Evolutionary conservation across 2,329 filamentous ascomycete species (phyloP).

Genomic region (Arthrobotrys pseudoclavata): DNA sequence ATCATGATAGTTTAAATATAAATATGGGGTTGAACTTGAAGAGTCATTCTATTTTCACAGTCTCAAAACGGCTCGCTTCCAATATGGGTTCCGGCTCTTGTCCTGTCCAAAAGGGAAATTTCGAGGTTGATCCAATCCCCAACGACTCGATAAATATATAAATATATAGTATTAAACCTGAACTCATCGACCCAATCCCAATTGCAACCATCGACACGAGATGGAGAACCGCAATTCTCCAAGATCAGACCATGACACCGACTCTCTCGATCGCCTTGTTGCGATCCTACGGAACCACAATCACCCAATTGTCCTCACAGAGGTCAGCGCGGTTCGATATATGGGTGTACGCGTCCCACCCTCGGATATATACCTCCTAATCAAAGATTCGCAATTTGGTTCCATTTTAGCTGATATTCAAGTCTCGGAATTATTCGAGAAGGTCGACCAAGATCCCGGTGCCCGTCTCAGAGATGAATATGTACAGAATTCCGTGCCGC

Average conservation of each 20-base stretch:
- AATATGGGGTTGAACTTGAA: no score
- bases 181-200: no score
- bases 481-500: not conserved
- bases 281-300: not conserved
- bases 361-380: conserved; percentile 14
- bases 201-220: not conserved
- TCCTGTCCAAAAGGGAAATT: no score
- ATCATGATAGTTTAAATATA: no score
- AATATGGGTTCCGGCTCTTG: no score
- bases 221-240: not conserved
- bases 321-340: conserved; percentile 14
- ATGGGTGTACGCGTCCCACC: conserved; percentile 6
- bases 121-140: no score
- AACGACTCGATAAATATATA: no score
- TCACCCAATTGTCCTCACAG: conserved; percentile 3
- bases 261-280: not conserved
- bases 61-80: no score
- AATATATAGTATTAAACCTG: no score
- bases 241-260: not conserved
- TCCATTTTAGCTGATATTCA: conserved; percentile 11
- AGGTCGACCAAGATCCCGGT: not conserved
- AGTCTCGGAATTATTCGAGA: not conserved
- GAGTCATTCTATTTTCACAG: no score
- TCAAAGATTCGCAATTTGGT: conserved; percentile 15
- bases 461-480: conserved; percentile 4